A percentile compares a stretch with the other conserved stretches of the same genome.
Conservation (phyloP, 2,329 filamentous ascomycete species). For the Cryphonectria radicalis region DNA sequence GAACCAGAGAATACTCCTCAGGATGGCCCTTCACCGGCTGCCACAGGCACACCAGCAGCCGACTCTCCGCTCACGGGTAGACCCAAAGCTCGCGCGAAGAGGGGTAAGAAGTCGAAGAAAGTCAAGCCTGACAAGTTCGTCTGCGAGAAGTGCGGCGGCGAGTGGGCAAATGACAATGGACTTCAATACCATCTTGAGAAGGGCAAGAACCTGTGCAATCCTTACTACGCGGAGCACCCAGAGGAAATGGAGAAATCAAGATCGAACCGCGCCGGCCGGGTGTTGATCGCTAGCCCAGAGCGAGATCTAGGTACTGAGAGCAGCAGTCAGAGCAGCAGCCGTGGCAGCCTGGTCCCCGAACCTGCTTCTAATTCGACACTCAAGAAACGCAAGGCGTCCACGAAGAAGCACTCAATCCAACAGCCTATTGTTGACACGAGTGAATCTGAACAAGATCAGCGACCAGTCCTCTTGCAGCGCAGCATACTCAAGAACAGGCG, state of each 20-base stretch:
- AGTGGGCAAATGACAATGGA: conserved; percentile 63
- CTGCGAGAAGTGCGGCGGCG: conserved; percentile 58
- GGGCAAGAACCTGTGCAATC: conserved; percentile 58
- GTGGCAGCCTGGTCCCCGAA: conserved; percentile 9
- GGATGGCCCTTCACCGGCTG: neutral
- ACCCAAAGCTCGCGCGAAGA: conserved; percentile 1
- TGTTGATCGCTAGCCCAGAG: conserved; percentile 13
- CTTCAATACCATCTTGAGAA: conserved; percentile 63
- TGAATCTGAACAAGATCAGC: conserved; percentile 12
- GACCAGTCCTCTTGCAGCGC: conserved; percentile 26
- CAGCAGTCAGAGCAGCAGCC: conserved; percentile 11
- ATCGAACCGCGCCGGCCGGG: conserved; percentile 9
- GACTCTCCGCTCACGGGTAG: neutral
- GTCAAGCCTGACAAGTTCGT: conserved; percentile 20
- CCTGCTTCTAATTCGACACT: neutral
- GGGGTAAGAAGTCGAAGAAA: conserved; percentile 8
- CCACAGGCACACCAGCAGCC: neutral
- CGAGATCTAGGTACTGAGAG: neutral
- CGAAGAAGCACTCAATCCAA: neutral
- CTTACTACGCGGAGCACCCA: conserved; percentile 44
- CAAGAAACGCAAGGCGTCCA: conserved; percentile 1
- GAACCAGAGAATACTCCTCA: neutral
- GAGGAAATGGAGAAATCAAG: conserved; percentile 30
- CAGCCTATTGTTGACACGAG: neutral
- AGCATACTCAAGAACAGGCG: conserved; percentile 14